Base-by-base conservation (phyloP, 208 protist species). In the Trypanosoma congolense region DNA sequence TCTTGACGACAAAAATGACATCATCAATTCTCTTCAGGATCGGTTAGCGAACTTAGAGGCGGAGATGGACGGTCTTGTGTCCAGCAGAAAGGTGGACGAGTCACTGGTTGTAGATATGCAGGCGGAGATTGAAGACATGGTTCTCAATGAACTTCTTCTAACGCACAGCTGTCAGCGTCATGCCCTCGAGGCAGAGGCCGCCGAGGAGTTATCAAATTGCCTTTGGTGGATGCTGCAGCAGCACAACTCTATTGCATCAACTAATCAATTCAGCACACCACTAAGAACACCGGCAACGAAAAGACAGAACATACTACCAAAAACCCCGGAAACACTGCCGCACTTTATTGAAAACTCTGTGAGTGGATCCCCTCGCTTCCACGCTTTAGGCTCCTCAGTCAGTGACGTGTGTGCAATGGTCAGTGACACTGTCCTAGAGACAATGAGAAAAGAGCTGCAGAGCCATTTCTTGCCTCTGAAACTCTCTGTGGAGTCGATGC, bases 51-150 rank as follows among this genome's bases (percentile, higher is more conserved):
- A 43, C 18, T 26, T 10, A 61, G 61, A 61, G 24, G 61, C 61
- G 42, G 28, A 21, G 22, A 9, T 43, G 18, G 19, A 6, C 10
- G 25, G 16, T 16, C 19, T 35, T 18, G 24, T 36, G 4, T 18
- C n/a, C 35, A 56, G 78, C n/a, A 52, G 77, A 10, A 49, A 35
- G 2, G 59, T 70, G 3, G 83, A 83, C 55, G 76, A 65, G 8
- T 50, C 56, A 19, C 50, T 91, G 35, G 80, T 56, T 18, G 35
- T n/a, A 10, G 80, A 91, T 42, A 78, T 91, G 79, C 83, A 83
- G 53, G 57, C 56, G 2, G 80, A 87, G 53, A 70, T 91, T 42
- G 80, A 91, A 42, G 75, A 86, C 48, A 54, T 91, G 26, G 66
- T 86, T 9, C 45, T 54, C 14, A 70, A 53, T 14, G 83, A 87